Base-by-base conservation (phyloP, 2,329 filamentous ascomycete genomes). In the Aureobasidium sp. region DNA sequence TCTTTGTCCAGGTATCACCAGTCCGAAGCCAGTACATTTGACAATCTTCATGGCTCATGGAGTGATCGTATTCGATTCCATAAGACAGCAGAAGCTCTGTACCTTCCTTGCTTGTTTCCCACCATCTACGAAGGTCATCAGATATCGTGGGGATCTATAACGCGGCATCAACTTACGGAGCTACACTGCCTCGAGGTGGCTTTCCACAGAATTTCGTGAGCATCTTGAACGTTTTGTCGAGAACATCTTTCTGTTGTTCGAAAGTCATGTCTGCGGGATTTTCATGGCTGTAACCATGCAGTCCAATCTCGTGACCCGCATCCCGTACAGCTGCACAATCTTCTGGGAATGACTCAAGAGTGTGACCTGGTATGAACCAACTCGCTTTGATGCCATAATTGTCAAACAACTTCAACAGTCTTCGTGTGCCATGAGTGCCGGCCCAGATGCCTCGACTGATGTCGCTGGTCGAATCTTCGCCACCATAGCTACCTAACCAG, bases 271-370 rank as follows among this genome's bases (percentile, higher is more conserved):
- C 79, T 0, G 74, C 74, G 0, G 85, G 84, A 60, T 89, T 88
- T 64, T 89, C 85, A 61, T 89, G 85, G 0, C 78, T 81, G 68
- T 89, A 89, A 4, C 84, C 85, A 58, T 89, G 85, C 6, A 86
- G 73, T 2, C 83, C 83, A 55, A 79, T 81, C 63, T 86, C 83
- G 61, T 85, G 83, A 2, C 82, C 82, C 0, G 75, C 74, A 56
- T 86, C 82, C 12, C 79, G 76, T 6, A 86, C 72, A 67, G 75
- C 71, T 51, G 71, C 77, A 61, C 79, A 83, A 64, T 85, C 80
- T 63, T 84, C 80, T 0, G 82, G 83, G 59, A 86, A 86, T 0
- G 78, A 84, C 64, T 85, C 81, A 1, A 84, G 72, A 1, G 74
- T 76, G 62, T 85, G 82, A 0, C 80, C 80, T 0, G 80, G 80